Evolutionary conservation across 345 rosid genomes (phyloP).

Genomic region (Populus ilicifolia): DNA sequence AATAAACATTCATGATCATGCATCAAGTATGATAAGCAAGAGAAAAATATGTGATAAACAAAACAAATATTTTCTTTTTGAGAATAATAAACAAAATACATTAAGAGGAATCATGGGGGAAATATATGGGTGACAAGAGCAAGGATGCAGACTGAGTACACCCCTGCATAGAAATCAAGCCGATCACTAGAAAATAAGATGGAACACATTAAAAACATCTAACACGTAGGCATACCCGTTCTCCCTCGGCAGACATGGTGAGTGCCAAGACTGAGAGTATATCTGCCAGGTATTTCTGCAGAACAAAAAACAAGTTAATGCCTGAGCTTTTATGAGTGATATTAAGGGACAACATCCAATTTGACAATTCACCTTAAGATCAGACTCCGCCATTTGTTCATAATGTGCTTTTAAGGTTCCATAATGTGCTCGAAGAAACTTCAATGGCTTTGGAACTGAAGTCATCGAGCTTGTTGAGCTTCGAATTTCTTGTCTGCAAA

Average conservation of each 20-base stretch:
- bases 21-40: neutral
- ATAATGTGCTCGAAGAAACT: conserved; percentile 96
- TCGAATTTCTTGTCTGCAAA: conserved; percentile 79
- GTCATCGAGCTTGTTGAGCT: conserved; percentile 97
- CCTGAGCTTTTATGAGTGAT: neutral
- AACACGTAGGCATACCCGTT: conserved; percentile 55
- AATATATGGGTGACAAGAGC: neutral
- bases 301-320: conserved; percentile 7
- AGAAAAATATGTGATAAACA: neutral
- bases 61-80: neutral
- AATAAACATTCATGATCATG: neutral
- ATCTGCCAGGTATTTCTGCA: conserved; percentile 84
- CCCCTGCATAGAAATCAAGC: neutral
- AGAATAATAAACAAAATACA: neutral
- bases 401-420: conserved; percentile 73
- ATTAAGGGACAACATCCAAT: neutral
- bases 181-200: neutral
- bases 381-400: conserved; percentile 59
- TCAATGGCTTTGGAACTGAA: conserved; percentile 93
- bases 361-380: conserved; percentile 53
- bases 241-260: conserved; percentile 97
- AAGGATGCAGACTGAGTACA: neutral
- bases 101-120: neutral
- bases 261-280: conserved; percentile 84
- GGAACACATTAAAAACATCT: conserved; percentile 1